These are phyloP conservation scores for Epichloe sibirici DNA, from an alignment of 2,329 filamentous ascomycete genomes.

Conservation along the genomic window DNA sequence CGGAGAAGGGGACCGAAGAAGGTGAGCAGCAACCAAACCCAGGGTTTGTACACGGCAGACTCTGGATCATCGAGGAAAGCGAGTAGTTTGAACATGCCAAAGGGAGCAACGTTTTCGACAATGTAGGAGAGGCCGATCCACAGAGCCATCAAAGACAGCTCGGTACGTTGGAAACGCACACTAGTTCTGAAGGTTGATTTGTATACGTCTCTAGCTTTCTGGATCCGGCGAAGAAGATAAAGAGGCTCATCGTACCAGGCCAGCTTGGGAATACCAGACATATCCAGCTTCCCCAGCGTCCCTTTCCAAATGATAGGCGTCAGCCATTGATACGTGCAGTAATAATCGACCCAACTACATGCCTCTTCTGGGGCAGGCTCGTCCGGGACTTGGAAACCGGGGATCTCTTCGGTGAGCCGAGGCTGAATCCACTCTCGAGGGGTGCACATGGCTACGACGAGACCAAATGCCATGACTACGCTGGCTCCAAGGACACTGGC, in stretches of 20 bases:
- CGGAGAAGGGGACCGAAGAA: conserved; percentile 36
- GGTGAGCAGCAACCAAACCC: conserved; percentile 41
- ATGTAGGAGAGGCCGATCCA: conserved; percentile 26
- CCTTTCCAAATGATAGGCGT: conserved; percentile 37
- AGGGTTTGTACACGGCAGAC: conserved; percentile 33
- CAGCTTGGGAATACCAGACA: conserved; percentile 34
- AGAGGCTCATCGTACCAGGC: conserved; percentile 45
- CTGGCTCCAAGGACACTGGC: conserved; percentile 23
- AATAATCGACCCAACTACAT: conserved; percentile 41
- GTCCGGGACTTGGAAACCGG: conserved; percentile 22
- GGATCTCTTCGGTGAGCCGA: conserved; percentile 24
- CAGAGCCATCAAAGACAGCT: conserved; percentile 33
- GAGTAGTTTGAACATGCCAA: conserved; percentile 40
- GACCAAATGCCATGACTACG: conserved; percentile 23
- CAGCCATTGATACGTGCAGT: conserved; percentile 38
- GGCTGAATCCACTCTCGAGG: conserved; percentile 40
- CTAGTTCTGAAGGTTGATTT: conserved; percentile 34
- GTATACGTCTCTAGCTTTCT: conserved; percentile 29
- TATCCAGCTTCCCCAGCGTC: conserved; percentile 29
- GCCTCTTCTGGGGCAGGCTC: conserved; percentile 38
- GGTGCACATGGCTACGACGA: conserved; percentile 29
- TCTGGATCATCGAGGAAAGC: conserved; percentile 35
- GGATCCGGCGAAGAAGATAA: conserved; percentile 31
- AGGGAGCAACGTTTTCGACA: conserved; percentile 39
- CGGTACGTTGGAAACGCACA: conserved; percentile 28